Base-by-base conservation (phyloP, 108 stramenopile genomes). In the Schizochytrium sp. region DNA sequence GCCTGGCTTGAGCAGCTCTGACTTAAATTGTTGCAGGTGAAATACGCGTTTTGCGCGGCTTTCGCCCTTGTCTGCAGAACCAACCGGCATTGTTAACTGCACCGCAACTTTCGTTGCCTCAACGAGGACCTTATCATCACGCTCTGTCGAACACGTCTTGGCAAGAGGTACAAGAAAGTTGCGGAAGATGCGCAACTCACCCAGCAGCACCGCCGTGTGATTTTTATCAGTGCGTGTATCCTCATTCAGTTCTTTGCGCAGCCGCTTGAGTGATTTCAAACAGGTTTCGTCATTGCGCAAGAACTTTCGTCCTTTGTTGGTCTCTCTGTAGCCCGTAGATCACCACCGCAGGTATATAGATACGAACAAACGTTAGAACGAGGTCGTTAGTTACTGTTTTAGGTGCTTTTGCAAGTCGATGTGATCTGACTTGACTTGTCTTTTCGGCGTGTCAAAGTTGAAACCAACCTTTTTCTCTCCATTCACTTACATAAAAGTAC, bases 61-160 rank as follows among this genome's bases (percentile, higher is more conserved):
- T 10, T 55, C 53, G 45, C 28, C 55, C 47, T 83, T 83, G 28
- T 83, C 76, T 8, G 76, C 76, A 2, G 45, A 17, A 8, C 76
- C 76, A 53, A 83, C 53, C 12, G 76, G 76, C 76, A 83, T 83
- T 5, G 76, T 83, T 53, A 83, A 53, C 53, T 83, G 76, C 53
- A 83, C 76, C 38, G 53, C 76, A 7, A 83, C 53, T 53, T 83
- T 83, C n/a, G 76, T 53, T 47, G 53, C 76, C 76, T 83, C 76
- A 10, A 55, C 47, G 76, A 83, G 76, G 17, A 83, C 12, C 3
- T 83, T 83, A 38, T 83, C 76, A 40, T 83, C 13, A 38, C 7
- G 40, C 0, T 69, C 64, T 38, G 40, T 38, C 64, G 64, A 8
- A 44, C 64, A 69, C 15, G 8, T 17, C 53, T 55, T 55, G 47